phyloP scores from a whole-genome alignment of 768 basidiomycete species.

The Lactarius hengduanensis region DNA sequence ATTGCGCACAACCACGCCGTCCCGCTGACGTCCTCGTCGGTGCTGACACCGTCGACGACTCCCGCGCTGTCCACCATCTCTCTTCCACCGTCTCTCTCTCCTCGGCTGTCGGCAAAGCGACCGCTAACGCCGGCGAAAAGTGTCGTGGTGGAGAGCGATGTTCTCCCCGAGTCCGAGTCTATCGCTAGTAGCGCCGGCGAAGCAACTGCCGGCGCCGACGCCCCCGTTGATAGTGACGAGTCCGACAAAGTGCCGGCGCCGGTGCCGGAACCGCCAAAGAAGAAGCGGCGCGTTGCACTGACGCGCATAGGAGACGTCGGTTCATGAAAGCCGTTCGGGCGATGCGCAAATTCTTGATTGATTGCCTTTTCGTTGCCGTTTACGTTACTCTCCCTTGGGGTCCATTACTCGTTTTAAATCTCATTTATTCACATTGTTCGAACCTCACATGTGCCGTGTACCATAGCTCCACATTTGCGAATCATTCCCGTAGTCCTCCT shows the following conservation, averaged over 20 bases:
- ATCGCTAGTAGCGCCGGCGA: slow-evolving; percentile 29
- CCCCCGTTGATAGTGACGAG: slow-evolving; percentile 23
- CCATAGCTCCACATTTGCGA: slow-evolving; percentile 10
- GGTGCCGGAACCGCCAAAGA: slow-evolving; percentile 66
- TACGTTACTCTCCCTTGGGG: neutral
- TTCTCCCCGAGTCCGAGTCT: slow-evolving; percentile 28
- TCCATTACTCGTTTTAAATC: slow-evolving; percentile 4
- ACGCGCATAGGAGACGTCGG: slow-evolving; percentile 58
- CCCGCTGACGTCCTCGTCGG: slow-evolving; percentile 47
- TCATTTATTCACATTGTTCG: slow-evolving; percentile 15
- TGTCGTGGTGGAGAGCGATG: slow-evolving; percentile 5
- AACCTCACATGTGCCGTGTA: slow-evolving; percentile 16
- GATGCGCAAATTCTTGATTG: neutral
- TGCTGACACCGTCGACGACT: slow-evolving; percentile 41
- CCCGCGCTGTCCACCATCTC: slow-evolving; percentile 34
- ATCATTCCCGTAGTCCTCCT: neutral
- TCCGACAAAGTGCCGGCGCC: slow-evolving; percentile 45
- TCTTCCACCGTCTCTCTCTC: slow-evolving; percentile 25
- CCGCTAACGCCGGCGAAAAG: slow-evolving; percentile 35
- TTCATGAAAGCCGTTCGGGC: slow-evolving; percentile 12
- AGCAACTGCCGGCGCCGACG: neutral
- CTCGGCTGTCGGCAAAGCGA: slow-evolving; percentile 29
- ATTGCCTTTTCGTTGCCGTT: neutral
- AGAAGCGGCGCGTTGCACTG: slow-evolving; percentile 79
- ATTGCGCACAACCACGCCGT: slow-evolving; percentile 85